phyloP scores from a whole-genome alignment of 345 rosid genomes.

The Capsella bursapastoris region DNA sequence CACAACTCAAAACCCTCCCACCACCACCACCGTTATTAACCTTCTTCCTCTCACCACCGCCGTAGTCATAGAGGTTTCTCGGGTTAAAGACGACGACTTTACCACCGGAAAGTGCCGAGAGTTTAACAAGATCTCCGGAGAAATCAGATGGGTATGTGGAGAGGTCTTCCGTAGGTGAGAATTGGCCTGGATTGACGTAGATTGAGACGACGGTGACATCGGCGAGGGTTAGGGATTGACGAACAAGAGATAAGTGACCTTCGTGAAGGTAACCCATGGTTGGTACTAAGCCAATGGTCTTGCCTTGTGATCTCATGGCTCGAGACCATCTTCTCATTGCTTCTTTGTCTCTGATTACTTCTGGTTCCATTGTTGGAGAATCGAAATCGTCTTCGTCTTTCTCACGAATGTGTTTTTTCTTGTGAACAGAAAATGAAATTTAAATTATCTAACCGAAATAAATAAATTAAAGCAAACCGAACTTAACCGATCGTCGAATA shows the following conservation, averaged over 20 bases:
- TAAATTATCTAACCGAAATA: background rate
- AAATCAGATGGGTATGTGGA: constrained; percentile 94
- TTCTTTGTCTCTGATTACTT: constrained; percentile 58
- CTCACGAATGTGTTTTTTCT: background rate
- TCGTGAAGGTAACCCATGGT: constrained; percentile 95
- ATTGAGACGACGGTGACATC: constrained; percentile 75
- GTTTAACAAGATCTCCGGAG: constrained; percentile 68
- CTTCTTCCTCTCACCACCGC: background rate
- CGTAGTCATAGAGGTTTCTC: constrained; percentile 69
- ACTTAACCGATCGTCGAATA: background rate
- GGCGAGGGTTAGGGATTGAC: constrained; percentile 56
- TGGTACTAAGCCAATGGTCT: constrained; percentile 75
- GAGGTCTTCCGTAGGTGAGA: constrained; percentile 86
- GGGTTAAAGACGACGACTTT: constrained; percentile 79
- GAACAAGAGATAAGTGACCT: constrained; percentile 79
- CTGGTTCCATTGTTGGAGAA: constrained; percentile 43
- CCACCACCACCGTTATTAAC: constrained; percentile 10
- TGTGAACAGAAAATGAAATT: background rate
- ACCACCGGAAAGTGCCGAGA: constrained; percentile 58
- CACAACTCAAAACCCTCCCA: constrained; percentile 54
- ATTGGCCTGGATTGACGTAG: constrained; percentile 96
- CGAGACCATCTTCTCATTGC: constrained; percentile 89
- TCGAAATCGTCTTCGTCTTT: background rate
- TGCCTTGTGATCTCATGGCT: constrained; percentile 59
- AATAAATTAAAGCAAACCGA: background rate